Evolutionary conservation across 306 rosid genomes (phyloP).

Genomic region (Cicer judaicum): DNA sequence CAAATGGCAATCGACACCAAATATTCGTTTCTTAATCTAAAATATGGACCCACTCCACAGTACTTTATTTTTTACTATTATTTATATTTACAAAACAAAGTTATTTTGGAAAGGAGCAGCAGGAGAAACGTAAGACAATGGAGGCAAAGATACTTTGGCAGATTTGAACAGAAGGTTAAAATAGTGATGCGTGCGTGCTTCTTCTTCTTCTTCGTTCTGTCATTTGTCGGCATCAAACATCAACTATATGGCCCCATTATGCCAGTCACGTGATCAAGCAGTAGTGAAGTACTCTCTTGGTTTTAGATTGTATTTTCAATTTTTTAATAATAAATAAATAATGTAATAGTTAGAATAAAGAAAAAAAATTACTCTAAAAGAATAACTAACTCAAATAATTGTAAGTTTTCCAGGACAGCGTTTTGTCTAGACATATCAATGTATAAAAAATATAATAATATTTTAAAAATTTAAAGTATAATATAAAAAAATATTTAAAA

Average conservation of each 20-base stretch:
- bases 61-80: background rate
- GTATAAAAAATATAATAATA: too few relatives aligned
- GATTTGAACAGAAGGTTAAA: slow-evolving; percentile 39
- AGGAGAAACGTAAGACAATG: slow-evolving; percentile 17
- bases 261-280: slow-evolving; percentile 32
- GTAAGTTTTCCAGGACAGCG: too few relatives aligned
- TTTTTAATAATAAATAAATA: too few relatives aligned
- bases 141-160: slow-evolving; percentile 35
- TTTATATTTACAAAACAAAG: background rate
- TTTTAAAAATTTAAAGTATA: too few relatives aligned
- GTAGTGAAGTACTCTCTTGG: background rate
- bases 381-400: too few relatives aligned
- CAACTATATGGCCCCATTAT: background rate
- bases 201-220: slow-evolving; percentile 34
- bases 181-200: slow-evolving; percentile 33
- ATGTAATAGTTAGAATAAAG: too few relatives aligned
- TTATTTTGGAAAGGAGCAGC: background rate
- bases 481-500: too few relatives aligned
- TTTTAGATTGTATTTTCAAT: too few relatives aligned
- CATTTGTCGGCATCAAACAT: slow-evolving; percentile 38
- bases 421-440: too few relatives aligned
- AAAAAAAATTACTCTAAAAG: too few relatives aligned
- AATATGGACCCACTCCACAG: background rate
- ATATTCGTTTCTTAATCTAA: background rate
- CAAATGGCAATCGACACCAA: background rate